A percentile compares a stretch with the other conserved stretches of the same genome.
Evolutionary conservation across 1,284 basidiomycete species (phyloP).

Genomic region (Ceratobasidium sp.): DNA sequence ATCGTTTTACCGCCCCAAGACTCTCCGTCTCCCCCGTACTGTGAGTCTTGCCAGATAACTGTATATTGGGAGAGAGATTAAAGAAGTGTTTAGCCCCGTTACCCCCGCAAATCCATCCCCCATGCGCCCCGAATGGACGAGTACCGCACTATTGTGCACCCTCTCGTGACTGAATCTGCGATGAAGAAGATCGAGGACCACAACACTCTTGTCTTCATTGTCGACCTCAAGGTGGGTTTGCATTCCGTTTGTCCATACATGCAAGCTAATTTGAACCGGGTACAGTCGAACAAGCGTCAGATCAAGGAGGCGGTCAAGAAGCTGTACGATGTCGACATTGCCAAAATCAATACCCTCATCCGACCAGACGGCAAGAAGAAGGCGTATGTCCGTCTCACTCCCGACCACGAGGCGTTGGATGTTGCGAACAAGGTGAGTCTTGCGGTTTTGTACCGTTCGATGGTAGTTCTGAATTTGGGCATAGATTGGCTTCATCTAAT

Average conservation of each 20-base stretch:
- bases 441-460: background rate
- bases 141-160: conserved; percentile 90
- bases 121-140: conserved; percentile 98
- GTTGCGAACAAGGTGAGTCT: conserved; percentile 94
- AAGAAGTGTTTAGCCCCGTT: conserved; percentile 65
- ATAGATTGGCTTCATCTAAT: conserved; percentile 83
- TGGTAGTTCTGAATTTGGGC: background rate
- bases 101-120: conserved; percentile 92
- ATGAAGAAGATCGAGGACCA: conserved; percentile 99
- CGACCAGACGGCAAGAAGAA: conserved; percentile 99
- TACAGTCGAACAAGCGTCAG: conserved; percentile 87
- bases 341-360: conserved; percentile 98
- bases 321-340: conserved; percentile 95
- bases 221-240: conserved; percentile 72
- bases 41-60: too few relatives aligned
- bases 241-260: background rate
- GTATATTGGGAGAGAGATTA: background rate
- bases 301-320: conserved; percentile 99
- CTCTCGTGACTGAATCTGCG: conserved; percentile 83
- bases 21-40: conserved; percentile 81
- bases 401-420: conserved; percentile 97
- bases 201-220: conserved; percentile 98
- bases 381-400: conserved; percentile 94
- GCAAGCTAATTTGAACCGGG: conserved; percentile 38
- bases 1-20: conserved; percentile 97